These are phyloP conservation scores for Talaromyces rugulosus DNA, from an alignment of 2,329 filamentous ascomycete species.

Conservation along the genomic window DNA sequence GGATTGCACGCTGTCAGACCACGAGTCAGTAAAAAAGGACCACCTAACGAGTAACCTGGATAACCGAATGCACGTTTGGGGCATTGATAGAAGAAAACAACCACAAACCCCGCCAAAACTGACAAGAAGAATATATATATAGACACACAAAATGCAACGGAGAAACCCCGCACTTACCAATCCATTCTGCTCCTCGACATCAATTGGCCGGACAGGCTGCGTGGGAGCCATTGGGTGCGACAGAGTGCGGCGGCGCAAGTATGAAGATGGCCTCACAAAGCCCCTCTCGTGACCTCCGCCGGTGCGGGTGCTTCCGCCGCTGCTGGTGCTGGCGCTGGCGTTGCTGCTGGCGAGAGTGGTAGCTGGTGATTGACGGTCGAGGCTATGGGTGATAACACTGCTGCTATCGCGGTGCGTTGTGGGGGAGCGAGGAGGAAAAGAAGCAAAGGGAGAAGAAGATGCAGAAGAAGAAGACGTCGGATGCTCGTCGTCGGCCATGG, in stretches of 20 bases:
- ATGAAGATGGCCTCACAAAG: slow-evolving; percentile 48
- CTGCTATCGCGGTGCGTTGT: neutral
- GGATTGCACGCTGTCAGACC: slow-evolving; percentile 70
- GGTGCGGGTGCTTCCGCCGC: slow-evolving; percentile 7
- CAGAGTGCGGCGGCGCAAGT: slow-evolving; percentile 34
- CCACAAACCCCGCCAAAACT: neutral
- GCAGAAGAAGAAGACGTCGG: slow-evolving; percentile 3
- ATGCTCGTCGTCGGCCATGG: slow-evolving; percentile 23
- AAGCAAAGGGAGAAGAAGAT: neutral
- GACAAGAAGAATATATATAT: neutral
- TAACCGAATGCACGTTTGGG: neutral
- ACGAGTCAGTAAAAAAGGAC: neutral
- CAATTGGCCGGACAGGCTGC: slow-evolving; percentile 42
- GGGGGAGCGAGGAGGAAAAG: slow-evolving; percentile 20
- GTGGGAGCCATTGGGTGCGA: slow-evolving; percentile 39
- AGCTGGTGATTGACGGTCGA: slow-evolving; percentile 13
- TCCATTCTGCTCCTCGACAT: slow-evolving; percentile 47
- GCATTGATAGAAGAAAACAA: neutral
- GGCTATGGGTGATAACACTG: neutral
- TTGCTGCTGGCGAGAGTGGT: neutral
- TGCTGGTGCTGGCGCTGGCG: slow-evolving; percentile 5
- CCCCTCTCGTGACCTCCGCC: slow-evolving; percentile 38
- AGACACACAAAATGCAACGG: neutral
- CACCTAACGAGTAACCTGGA: neutral
- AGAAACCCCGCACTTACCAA: slow-evolving; percentile 35